Conservation (phyloP, 192 early-diverging fungal genomes). For the Podila clonocystis region DNA sequence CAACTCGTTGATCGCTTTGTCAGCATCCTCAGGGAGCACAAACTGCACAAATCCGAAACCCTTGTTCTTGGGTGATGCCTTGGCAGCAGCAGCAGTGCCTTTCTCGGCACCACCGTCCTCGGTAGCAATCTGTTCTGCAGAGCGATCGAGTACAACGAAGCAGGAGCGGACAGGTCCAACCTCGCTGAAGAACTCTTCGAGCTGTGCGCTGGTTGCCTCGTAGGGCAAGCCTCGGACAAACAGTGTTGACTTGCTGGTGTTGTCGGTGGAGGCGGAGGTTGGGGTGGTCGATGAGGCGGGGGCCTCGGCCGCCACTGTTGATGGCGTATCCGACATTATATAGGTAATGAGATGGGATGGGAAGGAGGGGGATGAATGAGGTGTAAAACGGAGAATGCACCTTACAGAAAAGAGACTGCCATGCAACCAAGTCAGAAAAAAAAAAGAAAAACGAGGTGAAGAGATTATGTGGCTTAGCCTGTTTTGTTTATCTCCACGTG, state of each 20-base stretch:
- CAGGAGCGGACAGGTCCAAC: slow-evolving; percentile 90
- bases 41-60: slow-evolving; percentile 96
- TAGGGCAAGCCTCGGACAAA: slow-evolving; percentile 92
- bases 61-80: slow-evolving; percentile 63
- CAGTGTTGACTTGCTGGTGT: slow-evolving; percentile 66
- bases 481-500: too few species aligned
- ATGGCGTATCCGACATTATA: slow-evolving; percentile 40
- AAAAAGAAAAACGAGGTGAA: background rate
- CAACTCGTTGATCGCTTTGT: slow-evolving; percentile 80
- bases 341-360: slow-evolving; percentile 2
- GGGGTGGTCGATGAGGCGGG: slow-evolving; percentile 13
- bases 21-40: slow-evolving; percentile 81
- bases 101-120: slow-evolving; percentile 19
- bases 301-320: slow-evolving; percentile 19
- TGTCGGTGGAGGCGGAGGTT: slow-evolving; percentile 12
- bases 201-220: slow-evolving; percentile 80
- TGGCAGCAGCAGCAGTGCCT: slow-evolving; percentile 22
- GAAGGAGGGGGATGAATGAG: background rate
- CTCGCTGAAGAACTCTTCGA: slow-evolving; percentile 90
- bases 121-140: slow-evolving; percentile 28
- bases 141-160: slow-evolving; percentile 80
- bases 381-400: background rate
- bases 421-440: background rate
- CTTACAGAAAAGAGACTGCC: background rate
- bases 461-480: too few species aligned